Evolutionary conservation across 257 asterid species (phyloP).

Genomic region (Gardenia jasminoides): DNA sequence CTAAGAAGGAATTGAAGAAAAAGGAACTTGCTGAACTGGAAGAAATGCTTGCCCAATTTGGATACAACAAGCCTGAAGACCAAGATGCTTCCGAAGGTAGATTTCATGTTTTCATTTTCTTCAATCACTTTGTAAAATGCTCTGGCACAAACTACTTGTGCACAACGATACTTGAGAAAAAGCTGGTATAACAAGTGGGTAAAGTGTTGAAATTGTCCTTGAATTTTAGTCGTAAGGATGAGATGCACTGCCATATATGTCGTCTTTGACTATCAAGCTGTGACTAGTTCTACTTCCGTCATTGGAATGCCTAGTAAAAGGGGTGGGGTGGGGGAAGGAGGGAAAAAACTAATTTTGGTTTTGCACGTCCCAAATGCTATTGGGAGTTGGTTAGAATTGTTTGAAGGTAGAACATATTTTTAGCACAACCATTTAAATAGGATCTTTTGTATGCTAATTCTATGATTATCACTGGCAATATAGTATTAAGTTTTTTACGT

Average conservation of each 20-base stretch:
- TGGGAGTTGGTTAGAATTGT: neutral
- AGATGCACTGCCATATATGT: neutral
- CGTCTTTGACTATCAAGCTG: neutral
- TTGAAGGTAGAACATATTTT: neutral
- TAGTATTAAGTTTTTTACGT: neutral
- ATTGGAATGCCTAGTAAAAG: constrained; percentile 33
- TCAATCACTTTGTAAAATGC: neutral
- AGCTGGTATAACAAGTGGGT: neutral
- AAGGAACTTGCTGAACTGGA: constrained; percentile 97
- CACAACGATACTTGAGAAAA: neutral
- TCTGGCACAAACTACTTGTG: neutral
- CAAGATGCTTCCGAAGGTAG: constrained; percentile 67
- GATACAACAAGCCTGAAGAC: constrained; percentile 43
- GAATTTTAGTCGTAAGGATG: neutral
- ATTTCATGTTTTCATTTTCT: neutral
- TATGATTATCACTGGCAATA: neutral
- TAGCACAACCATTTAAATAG: neutral
- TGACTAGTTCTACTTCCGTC: constrained; percentile 28
- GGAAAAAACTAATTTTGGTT: constrained; percentile 35
- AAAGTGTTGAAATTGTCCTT: neutral
- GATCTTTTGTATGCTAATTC: neutral
- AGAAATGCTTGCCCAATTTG: constrained; percentile 88
- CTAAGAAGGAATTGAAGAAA: constrained; percentile 91
- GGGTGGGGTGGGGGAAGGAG: no score
- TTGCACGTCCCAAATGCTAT: neutral